These are phyloP conservation scores for Cytospora mali DNA, from an alignment of 2,329 filamentous ascomycete genomes.

Conservation along the genomic window DNA sequence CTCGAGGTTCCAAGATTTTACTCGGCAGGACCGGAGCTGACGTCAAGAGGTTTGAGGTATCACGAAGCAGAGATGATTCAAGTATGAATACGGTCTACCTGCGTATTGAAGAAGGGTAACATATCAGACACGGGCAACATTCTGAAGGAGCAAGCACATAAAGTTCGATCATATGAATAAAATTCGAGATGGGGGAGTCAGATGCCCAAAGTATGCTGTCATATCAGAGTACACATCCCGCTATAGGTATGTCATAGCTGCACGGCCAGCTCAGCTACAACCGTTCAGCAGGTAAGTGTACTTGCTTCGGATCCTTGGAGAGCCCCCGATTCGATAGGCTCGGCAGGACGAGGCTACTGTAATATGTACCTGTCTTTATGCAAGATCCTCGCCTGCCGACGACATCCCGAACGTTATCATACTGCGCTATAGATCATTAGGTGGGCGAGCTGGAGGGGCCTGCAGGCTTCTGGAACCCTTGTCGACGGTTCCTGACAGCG, in stretches of 20 bases:
- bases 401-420: neutral
- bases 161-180: neutral
- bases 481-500: neutral
- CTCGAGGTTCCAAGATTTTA: neutral
- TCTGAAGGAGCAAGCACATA: neutral
- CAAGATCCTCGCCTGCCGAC: neutral
- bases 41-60: neutral
- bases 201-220: neutral
- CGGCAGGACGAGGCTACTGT: slow-evolving; percentile 1
- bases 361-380: neutral
- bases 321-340: neutral
- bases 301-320: neutral
- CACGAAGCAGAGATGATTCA: neutral
- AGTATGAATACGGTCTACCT: neutral
- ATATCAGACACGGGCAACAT: neutral
- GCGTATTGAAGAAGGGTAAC: neutral
- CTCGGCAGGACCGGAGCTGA: neutral
- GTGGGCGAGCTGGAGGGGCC: neutral
- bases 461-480: neutral
- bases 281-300: neutral
- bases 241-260: neutral
- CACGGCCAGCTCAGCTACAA: neutral
- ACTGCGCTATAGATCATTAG: neutral
- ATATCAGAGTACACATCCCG: neutral
- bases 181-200: neutral